Evolutionary conservation across 768 basidiomycete genomes (phyloP), one percentile per base, ranked within the genome.

Genomic region (Hydnum rufescens): DNA sequence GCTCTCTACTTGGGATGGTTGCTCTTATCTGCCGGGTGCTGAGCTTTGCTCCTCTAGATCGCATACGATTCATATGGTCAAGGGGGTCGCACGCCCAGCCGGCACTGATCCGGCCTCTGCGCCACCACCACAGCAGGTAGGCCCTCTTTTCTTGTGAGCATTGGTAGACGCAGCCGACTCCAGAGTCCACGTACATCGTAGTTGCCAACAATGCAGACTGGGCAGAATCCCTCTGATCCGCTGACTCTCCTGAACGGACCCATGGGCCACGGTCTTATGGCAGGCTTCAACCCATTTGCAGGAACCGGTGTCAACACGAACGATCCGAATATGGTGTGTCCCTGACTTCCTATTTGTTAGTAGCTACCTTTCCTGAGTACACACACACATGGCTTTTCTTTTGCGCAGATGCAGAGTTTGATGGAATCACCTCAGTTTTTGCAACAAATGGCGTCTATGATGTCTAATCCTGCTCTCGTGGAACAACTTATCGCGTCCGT

Each of bases 21-120:
- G 13, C 36, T 13, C 36, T n/a, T n/a, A n/a, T 39, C 36, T 39
- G 36, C 22, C 22, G 13, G 22, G 13, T 13, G 13, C 36, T 39
- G 22, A 39, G 13, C 22, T 39, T 13, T 39, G 36, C 13, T 47
- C 8, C 13, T 16, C 8, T 26, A 50, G 53, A 0, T 72, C 75
- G 2, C 85, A 95, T 63, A 90, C 88, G 0, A 77, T 92, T 39
- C 89, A 89, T 64, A 88, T 89, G 84, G 90, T 90, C 60, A 93
- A 92, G 63, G 84, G 86, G 23, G 78, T 75, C 5, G 71, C 79
- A 1, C 74, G 80, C 4, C 47, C 62, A 1, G 54, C 63, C 1
- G 31, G 51, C 26, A 18, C 57, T 4, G 60, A 66, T 2, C 52
- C 67, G 16, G 55, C 69, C 1, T 62, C 75, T 0, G 62, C 65